These are phyloP conservation scores for Catenaria anguillulae DNA, from an alignment of 371 early-diverging fungal species.

Conservation along the genomic window DNA sequence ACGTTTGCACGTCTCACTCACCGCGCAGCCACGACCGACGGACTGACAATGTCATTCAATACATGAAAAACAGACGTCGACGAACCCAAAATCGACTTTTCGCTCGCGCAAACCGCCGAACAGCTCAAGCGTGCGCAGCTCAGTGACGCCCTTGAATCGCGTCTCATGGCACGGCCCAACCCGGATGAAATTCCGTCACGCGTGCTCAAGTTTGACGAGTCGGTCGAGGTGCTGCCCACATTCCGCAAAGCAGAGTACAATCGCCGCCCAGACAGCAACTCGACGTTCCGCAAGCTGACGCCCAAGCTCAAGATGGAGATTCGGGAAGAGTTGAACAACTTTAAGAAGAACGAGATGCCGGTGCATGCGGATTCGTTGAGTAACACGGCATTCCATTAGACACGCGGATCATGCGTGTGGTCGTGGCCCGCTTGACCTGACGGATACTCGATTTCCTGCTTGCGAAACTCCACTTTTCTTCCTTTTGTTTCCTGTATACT, in stretches of 20 bases:
- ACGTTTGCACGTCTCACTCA: too few relatives aligned
- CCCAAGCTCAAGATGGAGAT: conserved; percentile 44
- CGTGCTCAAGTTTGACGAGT: background rate
- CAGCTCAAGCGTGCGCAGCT: conserved; percentile 5
- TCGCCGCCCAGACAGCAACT: conserved; percentile 38
- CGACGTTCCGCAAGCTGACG: conserved; percentile 45
- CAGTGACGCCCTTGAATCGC: background rate
- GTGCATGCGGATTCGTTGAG: conserved; percentile 41
- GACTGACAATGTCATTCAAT: too few relatives aligned
- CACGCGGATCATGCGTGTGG: too few relatives aligned
- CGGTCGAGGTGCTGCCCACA: conserved; percentile 44
- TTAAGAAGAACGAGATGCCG: conserved; percentile 47
- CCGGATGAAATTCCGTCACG: background rate
- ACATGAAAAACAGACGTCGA: too few relatives aligned
- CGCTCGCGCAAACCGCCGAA: conserved; percentile 1
- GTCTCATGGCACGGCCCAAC: background rate
- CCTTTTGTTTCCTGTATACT: too few relatives aligned
- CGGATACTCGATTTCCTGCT: too few relatives aligned
- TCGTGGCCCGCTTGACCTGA: too few relatives aligned
- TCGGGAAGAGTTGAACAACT: conserved; percentile 45
- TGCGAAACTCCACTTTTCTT: too few relatives aligned
- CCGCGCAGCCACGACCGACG: too few relatives aligned
- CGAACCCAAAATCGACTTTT: background rate
- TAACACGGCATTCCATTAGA: conserved; percentile 22
- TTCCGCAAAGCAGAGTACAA: conserved; percentile 44